Evolutionary conservation across 129 eudicot species (phyloP).

Genomic region (Chrysanthemum makinoi): DNA sequence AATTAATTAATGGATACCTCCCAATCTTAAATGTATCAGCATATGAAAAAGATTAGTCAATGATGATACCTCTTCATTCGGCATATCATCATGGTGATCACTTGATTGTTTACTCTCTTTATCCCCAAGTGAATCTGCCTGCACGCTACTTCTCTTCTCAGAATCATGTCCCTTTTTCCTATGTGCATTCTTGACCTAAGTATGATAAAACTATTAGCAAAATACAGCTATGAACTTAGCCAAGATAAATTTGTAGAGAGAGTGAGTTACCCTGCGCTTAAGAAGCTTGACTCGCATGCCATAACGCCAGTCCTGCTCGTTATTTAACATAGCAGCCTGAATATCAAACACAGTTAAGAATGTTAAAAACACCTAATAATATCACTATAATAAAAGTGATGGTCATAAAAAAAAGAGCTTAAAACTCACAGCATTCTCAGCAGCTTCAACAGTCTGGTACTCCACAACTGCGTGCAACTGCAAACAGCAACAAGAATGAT

Average conservation of each 20-base stretch:
- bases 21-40: neutral
- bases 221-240: neutral
- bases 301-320: slow-evolving; percentile 92
- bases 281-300: slow-evolving; percentile 97
- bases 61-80: slow-evolving; percentile 58
- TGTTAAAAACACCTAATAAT: neutral
- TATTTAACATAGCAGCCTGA: slow-evolving; percentile 79
- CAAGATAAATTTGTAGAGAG: neutral
- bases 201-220: slow-evolving; percentile 24
- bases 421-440: slow-evolving; percentile 91
- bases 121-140: slow-evolving; percentile 44
- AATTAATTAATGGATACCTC: neutral
- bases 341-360: slow-evolving; percentile 6
- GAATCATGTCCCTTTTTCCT: slow-evolving; percentile 48
- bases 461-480: slow-evolving; percentile 90
- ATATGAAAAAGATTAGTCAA: neutral
- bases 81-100: slow-evolving; percentile 61
- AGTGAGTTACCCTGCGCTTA: slow-evolving; percentile 50
- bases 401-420: neutral
- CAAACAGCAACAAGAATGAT: slow-evolving; percentile 22
- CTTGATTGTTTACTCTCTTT: slow-evolving; percentile 55
- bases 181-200: slow-evolving; percentile 58
- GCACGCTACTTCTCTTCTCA: slow-evolving; percentile 54
- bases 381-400: neutral
- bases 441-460: slow-evolving; percentile 79